Evolutionary conservation across 2,329 filamentous ascomycete species (phyloP).

Genomic region (Aspergillus caelatus): DNA sequence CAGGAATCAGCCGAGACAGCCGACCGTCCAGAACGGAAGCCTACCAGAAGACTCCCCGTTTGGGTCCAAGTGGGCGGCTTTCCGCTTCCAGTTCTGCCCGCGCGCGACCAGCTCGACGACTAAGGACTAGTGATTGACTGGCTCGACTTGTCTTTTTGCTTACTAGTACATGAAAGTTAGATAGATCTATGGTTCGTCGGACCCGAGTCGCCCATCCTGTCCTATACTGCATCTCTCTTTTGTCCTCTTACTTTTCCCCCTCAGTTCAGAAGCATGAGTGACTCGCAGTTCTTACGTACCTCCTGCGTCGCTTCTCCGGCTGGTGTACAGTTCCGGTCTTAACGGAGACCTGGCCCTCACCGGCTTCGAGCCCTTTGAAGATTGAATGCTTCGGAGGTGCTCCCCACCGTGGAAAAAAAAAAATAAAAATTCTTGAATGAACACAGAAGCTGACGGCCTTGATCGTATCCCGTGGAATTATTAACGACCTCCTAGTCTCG

Average conservation of each 20-base stretch:
- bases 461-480: background rate
- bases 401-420: constrained; percentile 3
- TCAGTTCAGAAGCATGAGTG: constrained; percentile 22
- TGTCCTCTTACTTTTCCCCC: background rate
- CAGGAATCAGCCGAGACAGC: constrained; percentile 20
- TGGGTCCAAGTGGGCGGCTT: constrained; percentile 16
- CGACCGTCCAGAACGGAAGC: constrained; percentile 15
- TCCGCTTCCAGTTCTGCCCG: constrained; percentile 23
- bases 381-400: constrained; percentile 11
- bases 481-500: background rate
- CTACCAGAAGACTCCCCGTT: background rate
- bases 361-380: constrained; percentile 9
- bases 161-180: constrained; percentile 7
- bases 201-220: constrained; percentile 5
- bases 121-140: background rate
- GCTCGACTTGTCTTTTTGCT: constrained; percentile 13
- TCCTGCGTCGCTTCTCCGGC: constrained; percentile 16
- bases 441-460: background rate
- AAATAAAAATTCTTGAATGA: background rate
- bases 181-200: constrained; percentile 18
- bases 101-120: background rate
- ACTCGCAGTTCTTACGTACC: constrained; percentile 16
- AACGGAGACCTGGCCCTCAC: constrained; percentile 26
- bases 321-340: constrained; percentile 22
- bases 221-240: background rate